phyloP scores from a whole-genome alignment of 305 asterid species.

The Coffea humblotiana region DNA sequence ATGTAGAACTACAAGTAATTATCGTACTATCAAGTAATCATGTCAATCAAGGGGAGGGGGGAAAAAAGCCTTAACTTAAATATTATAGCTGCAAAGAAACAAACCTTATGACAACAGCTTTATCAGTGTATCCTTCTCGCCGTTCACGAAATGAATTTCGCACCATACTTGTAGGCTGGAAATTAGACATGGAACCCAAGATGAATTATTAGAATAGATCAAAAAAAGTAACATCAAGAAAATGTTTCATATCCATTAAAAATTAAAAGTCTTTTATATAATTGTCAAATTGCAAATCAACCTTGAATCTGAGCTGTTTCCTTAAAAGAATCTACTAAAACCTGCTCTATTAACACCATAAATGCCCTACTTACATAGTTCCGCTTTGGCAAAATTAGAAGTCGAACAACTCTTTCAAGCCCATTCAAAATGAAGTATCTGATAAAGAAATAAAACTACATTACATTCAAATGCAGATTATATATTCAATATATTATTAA shows the following conservation, averaged over 20 bases:
- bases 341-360: background rate
- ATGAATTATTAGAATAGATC: constrained; percentile 14
- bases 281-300: constrained; percentile 4
- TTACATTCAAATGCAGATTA: background rate
- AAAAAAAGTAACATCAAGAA: background rate
- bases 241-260: background rate
- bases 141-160: constrained; percentile 83
- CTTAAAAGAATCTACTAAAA: background rate
- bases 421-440: constrained; percentile 97
- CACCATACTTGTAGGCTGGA: constrained; percentile 82
- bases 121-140: constrained; percentile 90
- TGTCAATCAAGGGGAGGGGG: background rate
- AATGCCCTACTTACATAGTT: constrained; percentile 68
- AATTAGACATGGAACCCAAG: constrained; percentile 21
- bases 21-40: background rate
- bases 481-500: background rate
- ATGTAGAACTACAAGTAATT: background rate
- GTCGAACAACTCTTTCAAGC: constrained; percentile 88
- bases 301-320: background rate
- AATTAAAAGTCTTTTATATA: background rate
- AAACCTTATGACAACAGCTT: constrained; percentile 93
- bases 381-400: constrained; percentile 76
- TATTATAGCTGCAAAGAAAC: background rate
- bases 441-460: background rate
- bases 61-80: background rate